Evolutionary conservation across 768 basidiomycete species (phyloP), one percentile per base, ranked within the genome.

Genomic region (Myochromella boudieri): DNA sequence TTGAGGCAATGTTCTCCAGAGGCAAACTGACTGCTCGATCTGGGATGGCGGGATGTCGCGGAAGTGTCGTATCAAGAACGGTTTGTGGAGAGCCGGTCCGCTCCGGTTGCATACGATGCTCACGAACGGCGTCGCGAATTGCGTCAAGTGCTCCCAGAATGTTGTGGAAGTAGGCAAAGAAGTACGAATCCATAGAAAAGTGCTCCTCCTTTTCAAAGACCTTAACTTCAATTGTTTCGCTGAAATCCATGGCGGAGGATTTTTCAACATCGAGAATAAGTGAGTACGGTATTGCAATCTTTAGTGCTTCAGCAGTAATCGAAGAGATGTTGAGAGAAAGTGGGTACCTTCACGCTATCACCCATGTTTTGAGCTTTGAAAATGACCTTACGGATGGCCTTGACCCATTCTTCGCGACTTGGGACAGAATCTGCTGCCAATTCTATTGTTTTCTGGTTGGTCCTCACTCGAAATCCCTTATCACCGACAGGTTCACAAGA

Each of bases 321-420:
- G 26, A 3, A 15, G 18, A 20, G 12, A 15, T 20, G 42, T 48
- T 18, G 15, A 24, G 20, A 18, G 31, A 25, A 22, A 36, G 10
- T 14, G 56, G 65, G 21, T 53, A 88, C 91, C 78, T 97, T 97
- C 55, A 97, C 93, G 57, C 82, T 89, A 59, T 97, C 93, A 2
- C 97, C 95, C 77, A 87, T 87, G 64, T 97, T 97, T 70, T 97
- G 95, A 12, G 88, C 86, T 62, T 93, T 92, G 72, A 98, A 95
- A 44, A 97, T 93, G 44, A 94, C 87, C 66, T 89, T 95, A 48
- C 86, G 81, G 50, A 99, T 85, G 7, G 91, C 85, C 64, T 97
- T 97, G 37, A 98, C 85, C 95, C 95, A 99, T 68, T 95, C 93
- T 37, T 93, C 86, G 37, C 91, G 79, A 61, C 85, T 91, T 1